These are phyloP conservation scores for Diaporthe ilicicola DNA, from an alignment of 2,329 filamentous ascomycete genomes.

Conservation along the genomic window DNA sequence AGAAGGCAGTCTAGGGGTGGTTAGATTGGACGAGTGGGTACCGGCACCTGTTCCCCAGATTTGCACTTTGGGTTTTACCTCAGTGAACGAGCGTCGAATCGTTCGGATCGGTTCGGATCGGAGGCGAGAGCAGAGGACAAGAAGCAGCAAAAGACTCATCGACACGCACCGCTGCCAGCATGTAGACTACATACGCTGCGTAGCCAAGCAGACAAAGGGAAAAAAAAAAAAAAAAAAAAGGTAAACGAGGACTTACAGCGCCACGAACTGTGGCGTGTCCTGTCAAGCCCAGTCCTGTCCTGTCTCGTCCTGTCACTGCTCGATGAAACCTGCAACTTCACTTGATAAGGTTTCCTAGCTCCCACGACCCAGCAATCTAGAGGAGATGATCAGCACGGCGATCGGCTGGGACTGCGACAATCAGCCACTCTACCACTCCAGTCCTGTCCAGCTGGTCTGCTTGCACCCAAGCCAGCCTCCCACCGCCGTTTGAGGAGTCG, in stretches of 20 bases:
- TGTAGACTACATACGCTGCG: background rate
- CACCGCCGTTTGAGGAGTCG: constrained; percentile 17
- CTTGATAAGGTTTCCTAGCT: constrained; percentile 1
- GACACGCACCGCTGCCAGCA: too few species aligned
- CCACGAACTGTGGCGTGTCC: constrained; percentile 11
- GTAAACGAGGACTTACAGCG: constrained; percentile 6
- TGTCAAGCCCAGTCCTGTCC: constrained; percentile 2
- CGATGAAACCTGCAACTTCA: constrained; percentile 20
- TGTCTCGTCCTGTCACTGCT: constrained; percentile 12
- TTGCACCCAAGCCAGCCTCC: background rate
- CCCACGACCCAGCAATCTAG: background rate
- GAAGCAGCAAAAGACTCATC: background rate
- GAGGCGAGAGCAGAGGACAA: background rate
- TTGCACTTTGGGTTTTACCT: constrained; percentile 25
- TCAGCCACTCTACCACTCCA: constrained; percentile 14
- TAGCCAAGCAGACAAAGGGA: background rate
- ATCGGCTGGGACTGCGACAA: constrained; percentile 15
- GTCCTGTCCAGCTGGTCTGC: background rate
- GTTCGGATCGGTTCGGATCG: constrained; percentile 37
- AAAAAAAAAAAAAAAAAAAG: too few species aligned
- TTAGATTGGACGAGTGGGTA: constrained; percentile 25
- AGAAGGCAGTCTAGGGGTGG: constrained; percentile 28
- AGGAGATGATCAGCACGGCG: constrained; percentile 16
- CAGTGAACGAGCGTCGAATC: constrained; percentile 38
- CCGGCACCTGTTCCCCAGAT: constrained; percentile 31